Percentiles rank a stretch among this genome's conserved stretches.
These are phyloP conservation scores for Trichoderma gamsii DNA, from an alignment of 495 filamentous ascomycete genomes.

Conservation along the genomic window DNA sequence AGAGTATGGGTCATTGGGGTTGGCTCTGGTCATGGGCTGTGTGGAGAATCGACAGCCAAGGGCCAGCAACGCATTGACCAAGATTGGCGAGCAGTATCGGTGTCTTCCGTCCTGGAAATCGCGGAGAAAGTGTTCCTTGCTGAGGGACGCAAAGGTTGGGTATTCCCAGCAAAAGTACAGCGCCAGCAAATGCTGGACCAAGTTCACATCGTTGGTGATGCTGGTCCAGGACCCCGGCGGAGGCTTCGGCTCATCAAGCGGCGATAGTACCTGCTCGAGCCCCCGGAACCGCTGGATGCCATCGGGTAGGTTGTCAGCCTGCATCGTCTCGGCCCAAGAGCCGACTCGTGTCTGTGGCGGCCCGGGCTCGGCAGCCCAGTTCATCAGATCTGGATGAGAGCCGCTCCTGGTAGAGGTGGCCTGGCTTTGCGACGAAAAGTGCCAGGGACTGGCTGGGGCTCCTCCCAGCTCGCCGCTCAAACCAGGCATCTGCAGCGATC, in stretches of 20 bases:
- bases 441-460: conserved; percentile 31
- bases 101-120: conserved; percentile 52
- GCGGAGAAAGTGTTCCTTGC: conserved; percentile 63
- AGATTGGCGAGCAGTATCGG: conserved; percentile 63
- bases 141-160: conserved; percentile 64
- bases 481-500: neutral
- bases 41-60: conserved; percentile 69
- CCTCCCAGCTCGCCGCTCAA: conserved; percentile 26
- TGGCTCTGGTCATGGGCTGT: conserved; percentile 53
- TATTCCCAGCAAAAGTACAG: conserved; percentile 82
- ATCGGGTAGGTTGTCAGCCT: conserved; percentile 18
- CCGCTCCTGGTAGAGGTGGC: conserved; percentile 32
- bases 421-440: conserved; percentile 37
- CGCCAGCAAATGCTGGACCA: conserved; percentile 58
- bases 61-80: conserved; percentile 71
- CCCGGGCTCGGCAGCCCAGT: conserved; percentile 28
- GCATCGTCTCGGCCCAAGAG: conserved; percentile 32
- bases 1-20: conserved; percentile 55
- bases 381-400: conserved; percentile 35
- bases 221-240: conserved; percentile 51
- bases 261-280: conserved; percentile 34
- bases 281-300: conserved; percentile 23
- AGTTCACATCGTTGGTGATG: conserved; percentile 49
- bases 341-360: conserved; percentile 36
- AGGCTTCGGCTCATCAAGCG: conserved; percentile 29